A percentile compares a stretch with the other conserved stretches of the same genome.
phyloP scores from a whole-genome alignment of 2,329 filamentous ascomycete genomes.

The Teratosphaeria destructans region DNA sequence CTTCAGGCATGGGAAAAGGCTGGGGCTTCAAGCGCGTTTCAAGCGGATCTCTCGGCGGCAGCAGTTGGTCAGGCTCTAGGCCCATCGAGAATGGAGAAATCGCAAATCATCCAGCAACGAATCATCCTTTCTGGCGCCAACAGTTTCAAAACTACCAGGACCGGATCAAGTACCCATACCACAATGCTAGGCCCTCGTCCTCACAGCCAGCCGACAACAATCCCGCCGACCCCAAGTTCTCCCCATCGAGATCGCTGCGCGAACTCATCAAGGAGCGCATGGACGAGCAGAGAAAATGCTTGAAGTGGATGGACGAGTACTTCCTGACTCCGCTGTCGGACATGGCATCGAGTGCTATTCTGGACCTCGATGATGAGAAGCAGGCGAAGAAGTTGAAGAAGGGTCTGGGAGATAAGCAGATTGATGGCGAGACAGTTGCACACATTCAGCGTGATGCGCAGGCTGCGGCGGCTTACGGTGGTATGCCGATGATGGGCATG shows the following conservation, averaged over 20 bases:
- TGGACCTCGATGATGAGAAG: background rate
- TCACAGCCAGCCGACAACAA: background rate
- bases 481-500: background rate
- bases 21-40: background rate
- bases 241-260: background rate
- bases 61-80: background rate
- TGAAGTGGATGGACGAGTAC: background rate
- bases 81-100: background rate
- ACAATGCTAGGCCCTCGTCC: no score
- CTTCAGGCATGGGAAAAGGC: background rate
- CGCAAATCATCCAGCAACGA: background rate
- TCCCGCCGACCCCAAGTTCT: background rate
- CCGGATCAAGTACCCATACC: background rate
- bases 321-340: background rate
- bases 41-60: background rate
- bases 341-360: background rate
- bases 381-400: background rate
- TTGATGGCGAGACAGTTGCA: background rate
- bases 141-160: background rate
- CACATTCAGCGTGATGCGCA: background rate
- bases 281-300: background rate
- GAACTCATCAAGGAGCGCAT: slow-evolving; percentile 4
- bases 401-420: slow-evolving; percentile 1
- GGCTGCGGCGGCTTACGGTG: background rate
- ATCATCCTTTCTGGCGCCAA: background rate